Evolutionary conservation across 2,329 filamentous ascomycete species (phyloP), one percentile per base, ranked within the genome.

Genomic region (Immersiporthe knoxdaviesiana): DNA sequence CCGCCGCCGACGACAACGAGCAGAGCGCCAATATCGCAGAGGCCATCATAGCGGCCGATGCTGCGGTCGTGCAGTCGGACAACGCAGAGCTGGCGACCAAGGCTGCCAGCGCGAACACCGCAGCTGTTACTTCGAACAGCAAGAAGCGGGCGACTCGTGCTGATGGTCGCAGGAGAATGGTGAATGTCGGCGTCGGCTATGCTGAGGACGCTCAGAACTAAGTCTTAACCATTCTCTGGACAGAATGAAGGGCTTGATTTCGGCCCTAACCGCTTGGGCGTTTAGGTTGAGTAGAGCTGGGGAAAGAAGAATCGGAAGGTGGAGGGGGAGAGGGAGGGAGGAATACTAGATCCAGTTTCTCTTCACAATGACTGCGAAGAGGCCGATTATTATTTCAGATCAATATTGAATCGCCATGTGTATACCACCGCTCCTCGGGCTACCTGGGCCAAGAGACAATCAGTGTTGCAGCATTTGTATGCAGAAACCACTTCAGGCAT

Each of bases 1-100:
- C 78, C 58, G 81, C 73, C 2, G 66, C 73, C 2, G 8, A 18
- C 56, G 72, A 74, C 8, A 74, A 70, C 0, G 54, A 76, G 3
- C 68, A 75, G 63, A 73, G 70, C 6, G 75, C 75, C n/a, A 24
- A 54, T 3, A 64, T 71, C 24, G 68, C 41, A 2, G 18, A 67
- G 16, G 61, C 68, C 30, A 65, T 71, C 14, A 56, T 71, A 1
- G 65, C 59, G 21, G 41, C 61, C 16, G 70, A 71, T 21, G n/a
- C 61, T 11, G 47, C 59, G 16, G 63, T 71, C 30, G 56, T 39
- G 3, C 27, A 68, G 59, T n/a, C 35, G 16, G 50, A 41, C 24
- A 32, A 58, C 21, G 18, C 47, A 1, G 69, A 71, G 52, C 12
- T 71, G 18, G 21, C 54, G 60, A 56, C 56, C 50, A 58, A 67